Percentiles rank a stretch among this genome's conserved stretches.
Evolutionary conservation across 306 rosid genomes (phyloP).

Genomic region (Quillaja saponaria): DNA sequence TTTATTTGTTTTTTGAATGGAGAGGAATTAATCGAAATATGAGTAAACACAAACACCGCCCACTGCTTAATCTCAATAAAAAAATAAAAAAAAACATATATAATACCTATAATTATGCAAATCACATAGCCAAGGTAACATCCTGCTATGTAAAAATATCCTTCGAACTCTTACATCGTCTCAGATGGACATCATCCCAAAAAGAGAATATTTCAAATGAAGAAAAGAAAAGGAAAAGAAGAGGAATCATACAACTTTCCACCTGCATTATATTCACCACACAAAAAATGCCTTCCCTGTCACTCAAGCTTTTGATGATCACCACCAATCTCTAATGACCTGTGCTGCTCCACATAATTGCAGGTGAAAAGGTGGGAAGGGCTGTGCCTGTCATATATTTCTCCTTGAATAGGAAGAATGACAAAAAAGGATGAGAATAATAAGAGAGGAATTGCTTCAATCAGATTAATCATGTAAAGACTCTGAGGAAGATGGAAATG

Average conservation of each 20-base stretch:
- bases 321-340: conserved; percentile 51
- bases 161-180: too few species aligned
- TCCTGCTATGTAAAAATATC: too few species aligned
- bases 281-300: conserved; percentile 61
- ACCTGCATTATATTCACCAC: conserved; percentile 89
- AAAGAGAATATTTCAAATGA: conserved; percentile 4
- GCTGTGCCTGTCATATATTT: conserved; percentile 53
- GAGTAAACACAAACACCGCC: too few species aligned
- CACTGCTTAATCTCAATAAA: too few species aligned
- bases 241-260: conserved; percentile 49
- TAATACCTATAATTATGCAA: too few species aligned
- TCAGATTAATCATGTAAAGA: conserved; percentile 54
- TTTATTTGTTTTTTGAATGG: too few species aligned
- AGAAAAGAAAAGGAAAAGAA: not conserved
- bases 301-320: conserved; percentile 51
- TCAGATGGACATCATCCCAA: conserved; percentile 24
- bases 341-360: conserved; percentile 45
- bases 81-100: too few species aligned
- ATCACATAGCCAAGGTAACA: too few species aligned
- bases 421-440: conserved; percentile 27
- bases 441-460: conserved; percentile 23
- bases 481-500: conserved; percentile 53
- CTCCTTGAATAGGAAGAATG: conserved; percentile 35
- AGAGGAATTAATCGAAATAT: too few species aligned
- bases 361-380: conserved; percentile 74